Percentiles rank a stretch among this genome's conserved stretches.
phyloP scores from a whole-genome alignment of 1,284 basidiomycete genomes.

The Ganoderma resinaceum region DNA sequence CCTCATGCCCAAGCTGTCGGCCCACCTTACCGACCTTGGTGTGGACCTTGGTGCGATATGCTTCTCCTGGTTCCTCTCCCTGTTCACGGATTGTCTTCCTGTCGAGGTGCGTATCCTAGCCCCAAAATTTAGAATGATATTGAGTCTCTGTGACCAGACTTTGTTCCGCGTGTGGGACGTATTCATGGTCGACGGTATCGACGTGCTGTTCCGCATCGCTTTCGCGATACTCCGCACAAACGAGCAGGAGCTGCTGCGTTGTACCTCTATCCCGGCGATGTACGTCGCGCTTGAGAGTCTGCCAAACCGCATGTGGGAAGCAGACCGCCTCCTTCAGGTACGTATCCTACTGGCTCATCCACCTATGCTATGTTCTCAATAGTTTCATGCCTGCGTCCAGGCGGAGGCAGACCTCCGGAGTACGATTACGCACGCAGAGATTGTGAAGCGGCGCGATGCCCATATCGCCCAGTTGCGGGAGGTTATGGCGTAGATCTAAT shows the following conservation, averaged over 20 bases:
- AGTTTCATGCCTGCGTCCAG: constrained; percentile 43
- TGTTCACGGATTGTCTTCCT: constrained; percentile 96
- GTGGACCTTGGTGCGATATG: constrained; percentile 95
- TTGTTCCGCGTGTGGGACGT: constrained; percentile 94
- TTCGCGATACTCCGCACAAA: constrained; percentile 87
- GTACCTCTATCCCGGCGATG: constrained; percentile 84
- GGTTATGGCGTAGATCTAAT: constrained; percentile 31
- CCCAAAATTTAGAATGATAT: neutral
- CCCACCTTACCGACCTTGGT: constrained; percentile 80
- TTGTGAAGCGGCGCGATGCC: constrained; percentile 67
- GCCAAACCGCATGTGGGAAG: constrained; percentile 91
- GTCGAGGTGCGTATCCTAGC: constrained; percentile 73
- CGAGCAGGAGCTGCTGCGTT: constrained; percentile 83
- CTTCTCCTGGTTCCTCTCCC: constrained; percentile 97
- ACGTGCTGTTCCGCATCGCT: constrained; percentile 91
- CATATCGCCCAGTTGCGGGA: constrained; percentile 59
- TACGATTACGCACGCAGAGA: constrained; percentile 71
- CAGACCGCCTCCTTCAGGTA: constrained; percentile 89
- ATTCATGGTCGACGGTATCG: constrained; percentile 93
- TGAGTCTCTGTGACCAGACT: constrained; percentile 55
- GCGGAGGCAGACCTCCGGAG: constrained; percentile 73
- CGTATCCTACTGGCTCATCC: neutral
- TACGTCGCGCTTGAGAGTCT: constrained; percentile 88
- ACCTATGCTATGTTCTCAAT: neutral
- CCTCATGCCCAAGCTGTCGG: constrained; percentile 75